A percentile compares a stretch with the other conserved stretches of the same genome.
phyloP scores from a whole-genome alignment of 495 filamentous ascomycete genomes.

The Penicillium subrubescens region DNA sequence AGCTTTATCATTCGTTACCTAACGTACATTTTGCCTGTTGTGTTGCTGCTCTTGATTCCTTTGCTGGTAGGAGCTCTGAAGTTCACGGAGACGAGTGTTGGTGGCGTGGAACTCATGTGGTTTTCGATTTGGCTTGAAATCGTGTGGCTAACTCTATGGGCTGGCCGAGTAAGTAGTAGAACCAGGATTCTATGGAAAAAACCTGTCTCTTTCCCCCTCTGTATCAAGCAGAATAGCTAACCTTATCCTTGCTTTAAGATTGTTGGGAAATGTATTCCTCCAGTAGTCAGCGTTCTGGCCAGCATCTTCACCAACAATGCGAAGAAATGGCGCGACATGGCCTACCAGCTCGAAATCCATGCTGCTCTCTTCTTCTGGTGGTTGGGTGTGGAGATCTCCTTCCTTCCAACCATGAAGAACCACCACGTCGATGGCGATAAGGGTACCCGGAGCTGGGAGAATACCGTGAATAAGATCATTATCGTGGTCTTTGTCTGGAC shows the following conservation, averaged over 20 bases:
- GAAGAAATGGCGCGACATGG: slow-evolving; percentile 94
- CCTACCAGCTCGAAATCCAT: slow-evolving; percentile 81
- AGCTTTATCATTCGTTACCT: slow-evolving; percentile 82
- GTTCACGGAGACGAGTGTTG: slow-evolving; percentile 66
- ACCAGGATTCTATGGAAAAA: background rate
- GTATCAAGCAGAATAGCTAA: background rate
- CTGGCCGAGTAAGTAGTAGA: slow-evolving; percentile 59
- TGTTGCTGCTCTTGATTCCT: slow-evolving; percentile 75
- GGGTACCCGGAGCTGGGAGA: slow-evolving; percentile 68
- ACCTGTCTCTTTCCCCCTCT: background rate
- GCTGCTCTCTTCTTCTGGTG: slow-evolving; percentile 91
- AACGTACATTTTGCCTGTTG: slow-evolving; percentile 80
- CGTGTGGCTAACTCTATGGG: slow-evolving; percentile 91
- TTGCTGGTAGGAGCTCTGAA: slow-evolving; percentile 73
- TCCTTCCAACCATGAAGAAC: slow-evolving; percentile 63
- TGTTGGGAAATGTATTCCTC: slow-evolving; percentile 73
- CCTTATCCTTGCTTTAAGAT: slow-evolving; percentile 52
- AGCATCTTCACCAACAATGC: slow-evolving; percentile 82
- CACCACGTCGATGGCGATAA: slow-evolving; percentile 66
- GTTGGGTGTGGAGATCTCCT: slow-evolving; percentile 74
- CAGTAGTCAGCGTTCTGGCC: slow-evolving; percentile 62
- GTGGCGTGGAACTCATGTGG: slow-evolving; percentile 81
- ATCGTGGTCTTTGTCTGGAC: slow-evolving; percentile 78
- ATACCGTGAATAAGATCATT: slow-evolving; percentile 82
- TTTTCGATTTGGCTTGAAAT: slow-evolving; percentile 95